These are phyloP conservation scores for Cyberlindnera euphorbiae DNA, from an alignment of 805 yeast genomes.

Conservation along the genomic window DNA sequence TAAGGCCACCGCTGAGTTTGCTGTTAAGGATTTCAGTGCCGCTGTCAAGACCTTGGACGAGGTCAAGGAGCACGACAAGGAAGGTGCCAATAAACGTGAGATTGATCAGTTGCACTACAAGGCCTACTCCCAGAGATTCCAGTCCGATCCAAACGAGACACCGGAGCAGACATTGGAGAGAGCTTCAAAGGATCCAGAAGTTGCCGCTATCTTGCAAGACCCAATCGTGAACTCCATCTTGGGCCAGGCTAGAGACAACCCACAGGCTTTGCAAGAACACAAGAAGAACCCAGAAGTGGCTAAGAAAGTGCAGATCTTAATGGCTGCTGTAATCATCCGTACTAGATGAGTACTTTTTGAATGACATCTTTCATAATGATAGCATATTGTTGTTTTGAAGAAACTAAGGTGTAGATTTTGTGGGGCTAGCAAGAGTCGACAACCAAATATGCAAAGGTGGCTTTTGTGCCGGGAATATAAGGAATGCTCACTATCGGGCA, in stretches of 20 bases:
- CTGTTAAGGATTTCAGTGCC: conserved; percentile 79
- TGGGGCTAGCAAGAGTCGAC: no score
- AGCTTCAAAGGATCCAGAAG: conserved; percentile 90
- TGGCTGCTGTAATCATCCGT: conserved; percentile 96
- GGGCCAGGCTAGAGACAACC: conserved; percentile 90
- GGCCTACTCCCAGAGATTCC: conserved; percentile 77
- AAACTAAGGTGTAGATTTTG: no score
- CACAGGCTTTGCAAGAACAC: conserved; percentile 95
- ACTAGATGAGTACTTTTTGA: no score
- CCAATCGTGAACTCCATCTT: conserved; percentile 95
- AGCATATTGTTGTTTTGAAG: no score
- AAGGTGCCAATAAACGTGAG: conserved; percentile 61
- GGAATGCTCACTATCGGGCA: no score
- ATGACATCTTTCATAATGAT: no score
- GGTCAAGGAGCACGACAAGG: conserved; percentile 78
- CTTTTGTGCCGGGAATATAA: no score
- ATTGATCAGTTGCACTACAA: conserved; percentile 77
- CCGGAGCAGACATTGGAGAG: conserved; percentile 93
- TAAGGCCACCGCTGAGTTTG: conserved; percentile 91
- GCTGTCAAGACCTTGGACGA: conserved; percentile 75
- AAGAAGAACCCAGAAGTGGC: conserved; percentile 94
- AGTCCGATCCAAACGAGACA: conserved; percentile 73
- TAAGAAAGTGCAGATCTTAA: conserved; percentile 80
- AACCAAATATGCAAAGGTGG: no score
- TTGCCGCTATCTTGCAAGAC: conserved; percentile 81